phyloP scores from a whole-genome alignment of 2,329 filamentous ascomycete genomes.

The Trichophaea hybrida region DNA sequence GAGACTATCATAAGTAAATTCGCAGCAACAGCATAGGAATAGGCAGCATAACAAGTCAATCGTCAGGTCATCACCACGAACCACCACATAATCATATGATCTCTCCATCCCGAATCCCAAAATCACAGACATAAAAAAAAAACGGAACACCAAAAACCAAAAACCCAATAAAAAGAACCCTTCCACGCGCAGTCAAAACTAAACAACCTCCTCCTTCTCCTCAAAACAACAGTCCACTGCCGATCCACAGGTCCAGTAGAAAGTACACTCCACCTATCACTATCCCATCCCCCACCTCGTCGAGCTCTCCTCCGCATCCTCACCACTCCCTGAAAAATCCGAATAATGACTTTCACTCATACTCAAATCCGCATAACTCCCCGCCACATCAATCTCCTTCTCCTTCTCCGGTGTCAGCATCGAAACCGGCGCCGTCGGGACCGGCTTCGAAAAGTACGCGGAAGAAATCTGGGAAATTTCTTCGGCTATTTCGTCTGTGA shows the following conservation, averaged over 20 bases:
- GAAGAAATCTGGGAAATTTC: not conserved
- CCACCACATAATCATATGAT: not conserved
- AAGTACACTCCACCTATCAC: slow-evolving; percentile 22
- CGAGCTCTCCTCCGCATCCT: slow-evolving; percentile 9
- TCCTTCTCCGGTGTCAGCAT: not conserved
- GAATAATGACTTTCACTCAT: not conserved
- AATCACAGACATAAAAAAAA: not conserved
- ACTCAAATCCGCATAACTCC: not conserved
- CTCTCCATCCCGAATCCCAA: not conserved
- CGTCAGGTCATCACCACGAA: no score
- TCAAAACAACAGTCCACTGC: slow-evolving; percentile 22
- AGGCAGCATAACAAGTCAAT: no score
- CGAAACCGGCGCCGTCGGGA: not conserved
- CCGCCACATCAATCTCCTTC: not conserved
- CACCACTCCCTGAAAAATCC: not conserved
- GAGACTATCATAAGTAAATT: no score
- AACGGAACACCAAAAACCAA: not conserved
- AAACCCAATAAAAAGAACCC: not conserved
- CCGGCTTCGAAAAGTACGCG: not conserved
- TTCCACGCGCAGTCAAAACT: not conserved
- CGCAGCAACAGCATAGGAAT: no score
- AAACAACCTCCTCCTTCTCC: slow-evolving; percentile 21
- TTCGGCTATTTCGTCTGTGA: not conserved
- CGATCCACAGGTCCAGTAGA: slow-evolving; percentile 20
- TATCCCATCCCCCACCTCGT: slow-evolving; percentile 10